Evolutionary conservation across 2,329 filamentous ascomycete genomes (phyloP).

Genomic region (Pseudohalonectria lignicola): DNA sequence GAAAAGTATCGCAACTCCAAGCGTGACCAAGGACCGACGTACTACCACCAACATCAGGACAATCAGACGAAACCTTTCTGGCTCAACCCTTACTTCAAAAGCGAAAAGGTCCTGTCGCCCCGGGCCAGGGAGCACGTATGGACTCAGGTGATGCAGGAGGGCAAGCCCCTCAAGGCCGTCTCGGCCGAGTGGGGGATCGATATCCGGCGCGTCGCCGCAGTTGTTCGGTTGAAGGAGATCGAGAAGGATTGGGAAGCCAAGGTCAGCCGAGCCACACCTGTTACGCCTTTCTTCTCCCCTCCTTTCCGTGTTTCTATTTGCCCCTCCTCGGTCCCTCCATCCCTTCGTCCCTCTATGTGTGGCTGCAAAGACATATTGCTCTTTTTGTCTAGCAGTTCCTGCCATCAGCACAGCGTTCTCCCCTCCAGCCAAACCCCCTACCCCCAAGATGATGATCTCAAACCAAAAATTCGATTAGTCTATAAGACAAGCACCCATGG

Average conservation of each 20-base stretch:
- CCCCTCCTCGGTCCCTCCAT: neutral
- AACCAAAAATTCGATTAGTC: slow-evolving; percentile 91
- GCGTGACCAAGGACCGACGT: neutral
- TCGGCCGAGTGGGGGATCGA: slow-evolving; percentile 70
- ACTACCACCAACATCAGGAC: neutral
- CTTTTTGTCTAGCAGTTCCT: no score
- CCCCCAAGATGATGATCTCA: slow-evolving; percentile 43
- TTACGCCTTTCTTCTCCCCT: no score
- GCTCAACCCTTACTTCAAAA: slow-evolving; percentile 58
- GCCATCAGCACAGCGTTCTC: neutral
- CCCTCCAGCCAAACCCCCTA: slow-evolving; percentile 1
- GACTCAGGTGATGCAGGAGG: slow-evolving; percentile 50
- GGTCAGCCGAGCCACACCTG: slow-evolving; percentile 55
- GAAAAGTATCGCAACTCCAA: neutral
- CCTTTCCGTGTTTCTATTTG: slow-evolving; percentile 4
- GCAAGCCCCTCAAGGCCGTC: slow-evolving; percentile 62
- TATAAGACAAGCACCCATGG: slow-evolving; percentile 87
- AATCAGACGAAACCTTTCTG: slow-evolving; percentile 51
- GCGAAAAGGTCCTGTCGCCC: slow-evolving; percentile 64
- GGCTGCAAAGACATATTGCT: no score
- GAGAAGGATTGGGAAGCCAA: slow-evolving; percentile 67
- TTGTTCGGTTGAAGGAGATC: slow-evolving; percentile 75
- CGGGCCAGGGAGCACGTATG: slow-evolving; percentile 64
- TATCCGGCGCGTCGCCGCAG: slow-evolving; percentile 73
- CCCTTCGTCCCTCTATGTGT: slow-evolving; percentile 4